A percentile compares a stretch with the other conserved stretches of the same genome.
Evolutionary conservation across 169 alveolate genomes (phyloP).

Genomic region (Plasmodium gonderi): DNA sequence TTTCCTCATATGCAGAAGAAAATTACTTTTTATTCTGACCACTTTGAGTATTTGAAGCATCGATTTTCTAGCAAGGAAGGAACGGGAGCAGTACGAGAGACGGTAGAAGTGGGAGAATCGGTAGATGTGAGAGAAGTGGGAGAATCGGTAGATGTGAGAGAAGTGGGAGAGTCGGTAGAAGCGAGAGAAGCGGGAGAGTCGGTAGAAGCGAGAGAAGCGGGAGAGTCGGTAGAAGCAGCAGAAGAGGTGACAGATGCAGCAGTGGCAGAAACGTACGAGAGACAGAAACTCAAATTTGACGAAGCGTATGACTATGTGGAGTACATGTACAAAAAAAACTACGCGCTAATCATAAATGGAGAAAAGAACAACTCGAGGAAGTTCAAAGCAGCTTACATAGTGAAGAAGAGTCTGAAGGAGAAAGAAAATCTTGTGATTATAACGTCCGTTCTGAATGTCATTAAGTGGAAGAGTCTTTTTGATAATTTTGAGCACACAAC

Average conservation of each 20-base stretch:
- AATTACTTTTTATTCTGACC: constrained; percentile 12
- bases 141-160: neutral
- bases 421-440: constrained; percentile 40
- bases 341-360: constrained; percentile 33
- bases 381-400: constrained; percentile 50
- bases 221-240: neutral
- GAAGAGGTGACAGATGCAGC: neutral
- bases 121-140: neutral
- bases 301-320: constrained; percentile 6
- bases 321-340: constrained; percentile 22
- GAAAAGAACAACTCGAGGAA: constrained; percentile 61
- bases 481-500: neutral
- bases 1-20: constrained; percentile 7
- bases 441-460: constrained; percentile 27
- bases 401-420: constrained; percentile 21
- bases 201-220: neutral
- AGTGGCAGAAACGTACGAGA: neutral
- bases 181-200: neutral
- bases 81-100: neutral
- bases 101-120: neutral
- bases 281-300: constrained; percentile 12
- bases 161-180: neutral
- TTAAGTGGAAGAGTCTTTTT: constrained; percentile 56
- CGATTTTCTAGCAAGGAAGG: neutral
- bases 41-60: constrained; percentile 20